Evolutionary conservation across 345 rosid species (phyloP), one percentile per base, ranked within the genome.

Genomic region (Hibiscus syriacus): DNA sequence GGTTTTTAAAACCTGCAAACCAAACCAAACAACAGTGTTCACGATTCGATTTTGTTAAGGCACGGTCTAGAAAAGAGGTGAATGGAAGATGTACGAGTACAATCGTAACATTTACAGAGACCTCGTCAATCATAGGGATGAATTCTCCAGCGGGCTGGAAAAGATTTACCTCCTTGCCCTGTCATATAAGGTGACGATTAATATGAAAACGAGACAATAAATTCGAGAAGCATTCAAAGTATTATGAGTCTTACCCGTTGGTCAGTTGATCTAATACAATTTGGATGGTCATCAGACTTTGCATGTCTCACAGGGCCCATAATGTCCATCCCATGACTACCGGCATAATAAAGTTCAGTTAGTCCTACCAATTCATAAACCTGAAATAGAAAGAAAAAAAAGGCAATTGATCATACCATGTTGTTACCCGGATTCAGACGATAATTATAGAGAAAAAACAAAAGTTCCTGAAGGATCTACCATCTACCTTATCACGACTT

Each of bases 271-370:
- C 84, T 73, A 68, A 73, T 80, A 79, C 81, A 73, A 43, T 74
- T 74, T n/a, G 78, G 76, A 60, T 81, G 83, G 77, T 70, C 82
- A 77, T 64, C 68, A 13, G 89, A 81, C 66, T 74, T 74, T 16
- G 74, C 63, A 5, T 64, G 73, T 66, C 46, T 67, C 25, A 72
- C 67, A 52, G 99, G 93, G 20, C 89, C 87, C 86, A 84, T 82
- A 13, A 94, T 92, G 84, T 94, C 99, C 99, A 94, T 94, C 50
- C 98, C 99, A 75, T 94, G 99, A 74, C 99, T 89, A 74, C 99
- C 99, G 14, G 98, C 99, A 77, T 94, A 94, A 70, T 80, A 84
- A 43, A 92, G 96, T 76, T 94, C 98, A 55, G 87, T 90, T 82
- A 94, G 84, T 81, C 93, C 92, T 78, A 92, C 90, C 84, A 94